Conservation (phyloP, 192 early-diverging fungal species). For the Linnemannia hyalina region DNA sequence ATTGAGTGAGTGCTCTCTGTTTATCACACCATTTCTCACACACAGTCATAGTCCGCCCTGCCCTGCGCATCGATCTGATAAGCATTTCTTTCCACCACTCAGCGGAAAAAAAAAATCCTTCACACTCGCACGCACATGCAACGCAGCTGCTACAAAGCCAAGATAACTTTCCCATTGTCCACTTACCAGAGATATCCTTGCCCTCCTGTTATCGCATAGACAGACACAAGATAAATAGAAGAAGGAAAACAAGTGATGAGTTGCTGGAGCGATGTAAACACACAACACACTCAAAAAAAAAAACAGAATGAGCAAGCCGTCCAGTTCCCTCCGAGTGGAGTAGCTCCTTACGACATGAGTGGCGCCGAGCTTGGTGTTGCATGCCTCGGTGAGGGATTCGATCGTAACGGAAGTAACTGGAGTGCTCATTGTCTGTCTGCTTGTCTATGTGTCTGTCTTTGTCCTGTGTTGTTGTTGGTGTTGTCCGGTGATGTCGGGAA, state of each 20-base stretch:
- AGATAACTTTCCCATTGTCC: not conserved
- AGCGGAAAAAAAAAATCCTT: slow-evolving; percentile 15
- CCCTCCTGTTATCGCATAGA: slow-evolving; percentile 26
- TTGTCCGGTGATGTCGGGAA: not conserved
- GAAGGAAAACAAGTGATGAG: not conserved
- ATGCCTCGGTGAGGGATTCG: slow-evolving; percentile 50
- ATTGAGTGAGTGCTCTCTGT: not conserved
- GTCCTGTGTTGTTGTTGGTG: not conserved
- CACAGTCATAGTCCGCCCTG: not conserved
- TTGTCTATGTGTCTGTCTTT: not conserved
- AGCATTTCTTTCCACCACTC: not conserved
- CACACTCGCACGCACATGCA: not conserved
- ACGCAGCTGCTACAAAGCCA: not conserved
- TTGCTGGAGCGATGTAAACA: not conserved
- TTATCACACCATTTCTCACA: not conserved
- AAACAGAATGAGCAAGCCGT: not conserved
- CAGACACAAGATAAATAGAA: not conserved
- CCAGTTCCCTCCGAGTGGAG: no score
- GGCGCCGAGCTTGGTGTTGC: slow-evolving; percentile 37
- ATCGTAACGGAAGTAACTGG: slow-evolving; percentile 49
- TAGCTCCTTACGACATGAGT: slow-evolving; percentile 44
- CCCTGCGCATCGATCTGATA: slow-evolving; percentile 27
- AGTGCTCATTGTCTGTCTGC: slow-evolving; percentile 19
- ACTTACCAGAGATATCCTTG: slow-evolving; percentile 55
- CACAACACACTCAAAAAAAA: not conserved